A percentile compares a stretch with the other conserved stretches of the same genome.
Evolutionary conservation across 2,329 filamentous ascomycete genomes (phyloP).

Genomic region (Penicillium rolfsii): DNA sequence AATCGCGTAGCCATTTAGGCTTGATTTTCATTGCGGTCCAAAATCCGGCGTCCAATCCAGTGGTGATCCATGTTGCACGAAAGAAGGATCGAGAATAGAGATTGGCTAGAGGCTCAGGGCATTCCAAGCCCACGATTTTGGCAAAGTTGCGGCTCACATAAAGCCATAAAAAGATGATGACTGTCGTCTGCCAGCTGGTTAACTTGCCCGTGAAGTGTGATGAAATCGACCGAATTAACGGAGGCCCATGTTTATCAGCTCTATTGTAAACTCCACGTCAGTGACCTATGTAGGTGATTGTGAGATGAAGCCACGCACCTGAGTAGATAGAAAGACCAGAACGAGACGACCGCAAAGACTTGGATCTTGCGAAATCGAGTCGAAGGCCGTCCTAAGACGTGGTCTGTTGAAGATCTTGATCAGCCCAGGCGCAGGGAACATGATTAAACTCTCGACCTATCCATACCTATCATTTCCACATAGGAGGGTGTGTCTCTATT

Average conservation of each 20-base stretch:
- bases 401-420: slow-evolving; percentile 59
- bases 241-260: slow-evolving; percentile 87
- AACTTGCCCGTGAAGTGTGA: slow-evolving; percentile 69
- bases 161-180: slow-evolving; percentile 85
- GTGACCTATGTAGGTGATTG: not conserved
- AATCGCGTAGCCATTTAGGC: slow-evolving; percentile 76
- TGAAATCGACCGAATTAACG: slow-evolving; percentile 71
- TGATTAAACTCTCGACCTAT: not conserved
- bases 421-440: not conserved
- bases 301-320: slow-evolving; percentile 56
- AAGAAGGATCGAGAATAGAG: slow-evolving; percentile 93
- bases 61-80: slow-evolving; percentile 94
- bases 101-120: slow-evolving; percentile 89
- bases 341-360: slow-evolving; percentile 84
- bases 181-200: slow-evolving; percentile 86
- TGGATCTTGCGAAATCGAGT: slow-evolving; percentile 90
- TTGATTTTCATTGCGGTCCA: slow-evolving; percentile 97
- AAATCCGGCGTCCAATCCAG: slow-evolving; percentile 91
- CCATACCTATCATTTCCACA: slow-evolving; percentile 39
- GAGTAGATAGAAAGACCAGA: slow-evolving; percentile 86
- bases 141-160: slow-evolving; percentile 93
- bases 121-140: slow-evolving; percentile 86
- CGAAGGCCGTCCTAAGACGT: slow-evolving; percentile 88
- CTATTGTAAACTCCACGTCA: slow-evolving; percentile 48
- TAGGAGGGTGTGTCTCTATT: not conserved